Base-by-base conservation (phyloP, 2,329 filamentous ascomycete species). In the Fusarium sp. region DNA sequence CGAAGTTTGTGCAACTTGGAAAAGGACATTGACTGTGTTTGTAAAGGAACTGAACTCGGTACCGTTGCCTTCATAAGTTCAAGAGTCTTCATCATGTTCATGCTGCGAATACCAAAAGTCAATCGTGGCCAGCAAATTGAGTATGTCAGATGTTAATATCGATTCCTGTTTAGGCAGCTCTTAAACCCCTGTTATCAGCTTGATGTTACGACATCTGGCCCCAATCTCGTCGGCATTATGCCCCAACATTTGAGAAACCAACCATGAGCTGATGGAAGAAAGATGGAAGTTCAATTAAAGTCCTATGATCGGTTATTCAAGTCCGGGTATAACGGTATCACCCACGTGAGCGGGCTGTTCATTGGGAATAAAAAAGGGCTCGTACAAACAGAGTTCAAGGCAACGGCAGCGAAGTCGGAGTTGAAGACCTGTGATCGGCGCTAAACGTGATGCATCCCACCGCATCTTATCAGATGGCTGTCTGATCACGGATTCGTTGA, bases 391-490 rank as follows among this genome's bases (percentile, higher is more conserved):
- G 47, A 46, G 56, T 67, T 51, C 50, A 39, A 62, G 67, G 62
- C 43, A n/a, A 9, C 35, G 23, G 54, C 56, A 72, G 70, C 73
- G 62, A 74, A 66, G 56, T 69, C 63, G 71, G 71, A 73, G 63
- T 54, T 58, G 43, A 58, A 60, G 50, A 55, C 58, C 63, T 63
- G 31, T 27, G 40, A 63, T 66, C 47, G 57, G 52, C 43, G 40
- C 39, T 49, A 62, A 37, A 14, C 36, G 35, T 47, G 57, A 58
- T 48, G 51, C 52, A 52, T 69, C 46, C 57, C 43, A 47, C 43
- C 8, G 18, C 56, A 61, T 66, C 40, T 59, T 68, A 60, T 64
- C 59, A 58, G 60, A 51, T 53, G 59, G 53, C 37, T 45, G 50
- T 25, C n/a, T 27, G 33, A 42, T 58, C 53, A 68, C 47, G 55